Conservation (phyloP, 2,329 filamentous ascomycete species). For the Colletotrichum sp. region DNA sequence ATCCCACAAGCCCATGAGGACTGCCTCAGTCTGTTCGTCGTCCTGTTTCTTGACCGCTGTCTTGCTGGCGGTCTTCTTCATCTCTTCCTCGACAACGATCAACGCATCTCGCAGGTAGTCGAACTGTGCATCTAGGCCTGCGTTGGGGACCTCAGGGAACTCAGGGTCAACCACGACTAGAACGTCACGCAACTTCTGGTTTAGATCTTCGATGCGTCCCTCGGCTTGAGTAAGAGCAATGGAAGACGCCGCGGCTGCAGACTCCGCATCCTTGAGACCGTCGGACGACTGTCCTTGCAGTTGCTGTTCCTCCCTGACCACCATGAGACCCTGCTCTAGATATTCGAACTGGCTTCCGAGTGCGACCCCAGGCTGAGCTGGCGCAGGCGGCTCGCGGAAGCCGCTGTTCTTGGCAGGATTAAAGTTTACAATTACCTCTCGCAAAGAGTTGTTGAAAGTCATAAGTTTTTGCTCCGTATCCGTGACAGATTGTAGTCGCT, state of each 20-base stretch:
- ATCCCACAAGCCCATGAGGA: conserved; percentile 62
- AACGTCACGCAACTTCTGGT: conserved; percentile 66
- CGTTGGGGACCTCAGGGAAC: conserved; percentile 64
- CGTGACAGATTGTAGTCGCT: conserved; percentile 57
- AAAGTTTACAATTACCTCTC: conserved; percentile 68
- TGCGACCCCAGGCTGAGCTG: conserved; percentile 27
- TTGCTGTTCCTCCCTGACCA: conserved; percentile 64
- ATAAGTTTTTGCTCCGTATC: conserved; percentile 71
- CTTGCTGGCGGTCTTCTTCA: conserved; percentile 38
- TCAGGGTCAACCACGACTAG: conserved; percentile 53
- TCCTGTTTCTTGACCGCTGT: conserved; percentile 40
- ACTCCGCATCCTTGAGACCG: conserved; percentile 26
- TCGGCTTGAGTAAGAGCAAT: conserved; percentile 46
- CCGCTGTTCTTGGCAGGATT: conserved; percentile 60
- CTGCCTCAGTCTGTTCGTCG: conserved; percentile 60
- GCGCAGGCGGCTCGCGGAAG: conserved; percentile 47
- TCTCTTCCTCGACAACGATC: conserved; percentile 49
- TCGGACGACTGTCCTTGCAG: conserved; percentile 37
- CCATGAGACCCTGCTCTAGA: conserved; percentile 68
- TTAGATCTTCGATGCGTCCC: conserved; percentile 65
- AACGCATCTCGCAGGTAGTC: conserved; percentile 70
- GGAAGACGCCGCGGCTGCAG: conserved; percentile 25
- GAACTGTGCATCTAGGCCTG: conserved; percentile 70
- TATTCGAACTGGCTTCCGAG: conserved; percentile 70
- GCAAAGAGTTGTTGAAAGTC: conserved; percentile 69